phyloP scores from a whole-genome alignment of 2,329 filamentous ascomycete genomes.

The Alternaria triticimaculans region DNA sequence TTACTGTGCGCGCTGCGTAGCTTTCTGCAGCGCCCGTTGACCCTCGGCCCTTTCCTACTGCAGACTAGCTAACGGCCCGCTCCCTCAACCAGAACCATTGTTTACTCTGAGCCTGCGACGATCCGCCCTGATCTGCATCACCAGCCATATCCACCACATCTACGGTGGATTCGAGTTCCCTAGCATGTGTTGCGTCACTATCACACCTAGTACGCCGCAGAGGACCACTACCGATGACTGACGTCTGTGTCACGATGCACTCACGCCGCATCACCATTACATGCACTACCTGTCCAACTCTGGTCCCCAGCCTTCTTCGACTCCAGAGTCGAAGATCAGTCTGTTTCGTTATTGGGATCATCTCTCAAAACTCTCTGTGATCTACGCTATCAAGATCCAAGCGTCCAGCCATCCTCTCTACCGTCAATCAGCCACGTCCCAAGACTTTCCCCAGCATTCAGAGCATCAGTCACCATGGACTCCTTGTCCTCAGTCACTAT shows the following conservation, averaged over 20 bases:
- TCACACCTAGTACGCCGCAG: neutral
- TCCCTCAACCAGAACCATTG: slow-evolving; percentile 2
- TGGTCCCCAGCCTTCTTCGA: neutral
- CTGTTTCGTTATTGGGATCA: neutral
- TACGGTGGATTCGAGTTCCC: neutral
- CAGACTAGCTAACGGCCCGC: slow-evolving; percentile 13
- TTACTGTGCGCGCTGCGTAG: neutral
- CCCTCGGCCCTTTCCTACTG: slow-evolving; percentile 1
- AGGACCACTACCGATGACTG: neutral
- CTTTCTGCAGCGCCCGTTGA: slow-evolving; percentile 1
- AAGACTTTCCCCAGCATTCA: neutral
- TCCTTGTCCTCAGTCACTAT: neutral
- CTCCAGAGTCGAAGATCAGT: neutral
- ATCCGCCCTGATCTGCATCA: slow-evolving; percentile 6
- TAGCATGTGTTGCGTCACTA: neutral
- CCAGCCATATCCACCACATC: neutral
- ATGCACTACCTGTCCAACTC: neutral
- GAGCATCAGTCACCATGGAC: neutral
- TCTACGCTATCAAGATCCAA: neutral
- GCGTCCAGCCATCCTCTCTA: neutral
- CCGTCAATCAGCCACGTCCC: neutral
- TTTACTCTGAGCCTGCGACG: neutral
- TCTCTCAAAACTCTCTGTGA: neutral
- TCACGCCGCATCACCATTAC: neutral
- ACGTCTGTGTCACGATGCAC: neutral